phyloP scores from a whole-genome alignment of 2,329 filamentous ascomycete species.

The Setomelanomma holmii region DNA sequence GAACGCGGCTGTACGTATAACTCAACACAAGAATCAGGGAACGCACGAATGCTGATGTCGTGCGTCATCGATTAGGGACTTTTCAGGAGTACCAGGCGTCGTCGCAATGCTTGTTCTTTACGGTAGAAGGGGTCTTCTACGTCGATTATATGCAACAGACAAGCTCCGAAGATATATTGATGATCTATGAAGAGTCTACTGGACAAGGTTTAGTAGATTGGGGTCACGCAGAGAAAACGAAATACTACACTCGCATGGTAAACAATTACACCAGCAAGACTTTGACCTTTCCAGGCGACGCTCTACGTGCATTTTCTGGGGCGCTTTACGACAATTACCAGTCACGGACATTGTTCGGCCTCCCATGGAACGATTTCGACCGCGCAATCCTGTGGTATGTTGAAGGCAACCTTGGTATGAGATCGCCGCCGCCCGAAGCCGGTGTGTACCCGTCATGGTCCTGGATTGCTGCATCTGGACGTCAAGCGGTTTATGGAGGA shows the following conservation, averaged over 20 bases:
- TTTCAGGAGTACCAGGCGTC: constrained; percentile 12
- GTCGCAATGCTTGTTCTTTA: constrained; percentile 9
- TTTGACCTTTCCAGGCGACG: constrained; percentile 1
- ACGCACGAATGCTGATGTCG: too few species aligned
- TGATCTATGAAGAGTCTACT: not conserved
- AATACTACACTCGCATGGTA: not conserved
- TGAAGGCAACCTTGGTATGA: not conserved
- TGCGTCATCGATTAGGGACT: constrained; percentile 6
- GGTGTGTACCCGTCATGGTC: not conserved
- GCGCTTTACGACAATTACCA: not conserved
- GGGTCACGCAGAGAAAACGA: not conserved
- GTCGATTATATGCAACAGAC: not conserved
- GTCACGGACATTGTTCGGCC: not conserved
- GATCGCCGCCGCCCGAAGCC: not conserved
- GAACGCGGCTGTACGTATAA: not conserved
- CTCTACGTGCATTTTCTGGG: constrained; percentile 4
- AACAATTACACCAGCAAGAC: not conserved
- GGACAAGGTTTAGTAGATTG: not conserved
- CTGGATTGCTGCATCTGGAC: not conserved
- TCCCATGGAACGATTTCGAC: constrained; percentile 4
- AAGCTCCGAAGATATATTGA: not conserved
- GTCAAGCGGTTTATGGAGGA: not conserved
- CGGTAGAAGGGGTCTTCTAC: constrained; percentile 5
- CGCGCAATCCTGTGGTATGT: not conserved
- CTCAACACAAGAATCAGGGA: not conserved